Evolutionary conservation across 805 yeast genomes (phyloP).

Genomic region (Cyberlindnera saturnus): DNA sequence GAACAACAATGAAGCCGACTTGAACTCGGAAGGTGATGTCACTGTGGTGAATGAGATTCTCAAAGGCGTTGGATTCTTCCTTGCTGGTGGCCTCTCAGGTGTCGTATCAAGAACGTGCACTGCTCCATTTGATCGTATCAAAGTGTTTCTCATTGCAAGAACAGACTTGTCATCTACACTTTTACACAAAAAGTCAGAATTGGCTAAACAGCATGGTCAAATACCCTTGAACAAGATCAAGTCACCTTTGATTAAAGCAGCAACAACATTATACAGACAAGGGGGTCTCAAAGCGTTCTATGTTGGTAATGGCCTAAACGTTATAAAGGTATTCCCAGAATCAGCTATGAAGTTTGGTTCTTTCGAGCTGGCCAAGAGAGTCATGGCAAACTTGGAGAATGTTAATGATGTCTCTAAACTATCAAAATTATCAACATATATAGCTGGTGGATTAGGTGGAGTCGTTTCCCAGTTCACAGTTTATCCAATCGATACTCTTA

Average conservation of each 20-base stretch:
- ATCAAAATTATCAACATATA: conserved; percentile 72
- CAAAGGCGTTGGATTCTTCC: conserved; percentile 82
- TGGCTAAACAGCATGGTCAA: conserved; percentile 38
- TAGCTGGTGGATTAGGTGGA: conserved; percentile 96
- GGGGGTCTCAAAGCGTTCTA: conserved; percentile 88
- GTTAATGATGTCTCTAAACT: conserved; percentile 61
- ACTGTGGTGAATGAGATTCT: conserved; percentile 72
- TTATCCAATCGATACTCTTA: conserved; percentile 92
- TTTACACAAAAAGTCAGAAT: conserved; percentile 46
- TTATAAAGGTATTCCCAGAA: conserved; percentile 92
- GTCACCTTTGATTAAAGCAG: conserved; percentile 78
- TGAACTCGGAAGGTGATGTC: conserved; percentile 90
- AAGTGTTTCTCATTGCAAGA: conserved; percentile 89
- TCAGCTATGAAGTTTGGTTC: conserved; percentile 97
- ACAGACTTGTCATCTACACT: conserved; percentile 73
- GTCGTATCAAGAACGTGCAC: conserved; percentile 94
- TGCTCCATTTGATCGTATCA: conserved; percentile 93
- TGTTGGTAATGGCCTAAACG: conserved; percentile 92
- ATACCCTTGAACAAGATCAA: conserved; percentile 40
- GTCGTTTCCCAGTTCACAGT: conserved; percentile 88
- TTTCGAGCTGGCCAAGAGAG: conserved; percentile 78
- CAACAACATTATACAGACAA: conserved; percentile 71
- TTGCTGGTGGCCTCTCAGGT: conserved; percentile 95
- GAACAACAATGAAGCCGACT: conserved; percentile 70
- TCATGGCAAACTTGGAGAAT: conserved; percentile 72